Percentiles rank a stretch among this genome's conserved stretches.
These are phyloP conservation scores for Fusarium musae DNA, from an alignment of 2,329 filamentous ascomycete species.

Conservation along the genomic window DNA sequence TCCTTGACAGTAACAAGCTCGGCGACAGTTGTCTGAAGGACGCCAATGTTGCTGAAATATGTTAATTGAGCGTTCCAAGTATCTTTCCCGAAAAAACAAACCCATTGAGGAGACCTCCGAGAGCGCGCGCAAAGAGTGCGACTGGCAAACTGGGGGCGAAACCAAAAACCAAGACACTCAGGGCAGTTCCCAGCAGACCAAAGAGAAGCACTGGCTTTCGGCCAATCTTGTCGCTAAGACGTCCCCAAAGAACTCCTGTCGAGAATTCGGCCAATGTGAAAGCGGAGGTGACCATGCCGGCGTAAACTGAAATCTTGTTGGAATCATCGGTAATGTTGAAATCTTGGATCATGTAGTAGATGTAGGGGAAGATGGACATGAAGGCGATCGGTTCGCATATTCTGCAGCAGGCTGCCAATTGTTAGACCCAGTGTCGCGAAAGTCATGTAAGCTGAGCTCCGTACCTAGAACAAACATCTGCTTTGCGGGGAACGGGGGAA, in stretches of 20 bases:
- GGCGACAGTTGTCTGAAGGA: slow-evolving; percentile 93
- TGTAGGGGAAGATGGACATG: slow-evolving; percentile 99
- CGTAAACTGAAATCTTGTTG: slow-evolving; percentile 87
- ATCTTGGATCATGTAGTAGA: slow-evolving; percentile 96
- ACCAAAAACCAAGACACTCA: slow-evolving; percentile 94
- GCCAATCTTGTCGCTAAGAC: slow-evolving; percentile 89
- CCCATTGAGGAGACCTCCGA: slow-evolving; percentile 94
- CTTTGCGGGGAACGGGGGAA: slow-evolving; percentile 52
- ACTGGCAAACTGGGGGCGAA: slow-evolving; percentile 85
- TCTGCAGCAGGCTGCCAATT: slow-evolving; percentile 79
- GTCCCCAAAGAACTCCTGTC: slow-evolving; percentile 92
- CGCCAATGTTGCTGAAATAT: slow-evolving; percentile 82
- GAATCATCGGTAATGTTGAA: slow-evolving; percentile 86
- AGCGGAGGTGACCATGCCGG: slow-evolving; percentile 94
- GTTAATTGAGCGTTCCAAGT: slow-evolving; percentile 16
- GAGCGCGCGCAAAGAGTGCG: slow-evolving; percentile 85
- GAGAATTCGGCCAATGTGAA: slow-evolving; percentile 97
- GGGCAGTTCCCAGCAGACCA: slow-evolving; percentile 88
- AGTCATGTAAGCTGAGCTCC: neutral
- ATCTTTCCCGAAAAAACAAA: slow-evolving; percentile 56
- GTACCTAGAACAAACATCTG: slow-evolving; percentile 66
- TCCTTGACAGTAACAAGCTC: slow-evolving; percentile 93
- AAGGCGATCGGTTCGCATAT: slow-evolving; percentile 99
- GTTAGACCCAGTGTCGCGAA: slow-evolving; percentile 21
- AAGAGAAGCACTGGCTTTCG: slow-evolving; percentile 91